Conservation (phyloP, 2,329 filamentous ascomycete genomes). For the Karstenula rhodostoma region DNA sequence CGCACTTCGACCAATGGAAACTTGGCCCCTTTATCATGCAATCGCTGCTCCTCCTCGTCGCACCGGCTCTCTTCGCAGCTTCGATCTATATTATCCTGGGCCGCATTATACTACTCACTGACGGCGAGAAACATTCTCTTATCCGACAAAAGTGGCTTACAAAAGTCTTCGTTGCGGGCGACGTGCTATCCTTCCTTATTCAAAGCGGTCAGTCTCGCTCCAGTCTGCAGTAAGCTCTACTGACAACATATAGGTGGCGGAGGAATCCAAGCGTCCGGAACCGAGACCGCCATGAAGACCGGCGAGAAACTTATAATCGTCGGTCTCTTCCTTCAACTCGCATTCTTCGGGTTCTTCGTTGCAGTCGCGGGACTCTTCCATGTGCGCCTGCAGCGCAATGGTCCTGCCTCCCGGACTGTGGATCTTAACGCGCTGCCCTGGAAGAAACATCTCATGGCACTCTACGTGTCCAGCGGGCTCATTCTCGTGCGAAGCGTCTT, state of each 20-base stretch:
- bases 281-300: slow-evolving; percentile 34
- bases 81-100: slow-evolving; percentile 59
- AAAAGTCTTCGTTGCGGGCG: slow-evolving; percentile 63
- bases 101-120: slow-evolving; percentile 51
- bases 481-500: slow-evolving; percentile 60
- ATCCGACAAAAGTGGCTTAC: slow-evolving; percentile 59
- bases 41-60: slow-evolving; percentile 51
- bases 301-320: slow-evolving; percentile 64
- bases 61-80: slow-evolving; percentile 57
- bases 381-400: slow-evolving; percentile 42
- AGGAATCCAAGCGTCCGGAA: slow-evolving; percentile 50
- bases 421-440: slow-evolving; percentile 26
- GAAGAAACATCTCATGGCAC: slow-evolving; percentile 48
- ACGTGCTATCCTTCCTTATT: slow-evolving; percentile 62
- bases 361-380: slow-evolving; percentile 61
- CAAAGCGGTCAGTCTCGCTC: too few species aligned
- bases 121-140: slow-evolving; percentile 54
- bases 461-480: slow-evolving; percentile 56
- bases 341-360: slow-evolving; percentile 66
- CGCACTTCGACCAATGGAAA: slow-evolving; percentile 40
- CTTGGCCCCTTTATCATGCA: slow-evolving; percentile 49
- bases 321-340: slow-evolving; percentile 65
- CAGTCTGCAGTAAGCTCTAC: too few species aligned
- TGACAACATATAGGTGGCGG: too few species aligned
- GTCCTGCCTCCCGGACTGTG: not conserved